Evolutionary conservation across 2,329 filamentous ascomycete genomes (phyloP).

Genomic region (Botrytis paeoniae): DNA sequence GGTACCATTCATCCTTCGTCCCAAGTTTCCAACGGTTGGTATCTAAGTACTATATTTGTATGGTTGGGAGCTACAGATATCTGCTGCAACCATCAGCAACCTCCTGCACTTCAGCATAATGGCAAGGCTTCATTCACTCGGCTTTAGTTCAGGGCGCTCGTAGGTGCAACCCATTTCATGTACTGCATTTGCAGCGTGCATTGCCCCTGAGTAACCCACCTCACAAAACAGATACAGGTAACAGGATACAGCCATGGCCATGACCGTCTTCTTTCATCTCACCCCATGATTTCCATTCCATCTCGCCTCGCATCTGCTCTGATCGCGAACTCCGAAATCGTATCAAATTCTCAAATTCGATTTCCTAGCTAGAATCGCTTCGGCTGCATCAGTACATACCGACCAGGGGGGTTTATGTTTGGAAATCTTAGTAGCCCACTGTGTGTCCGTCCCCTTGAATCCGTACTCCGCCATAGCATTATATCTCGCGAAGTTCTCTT

Average conservation of each 20-base stretch:
- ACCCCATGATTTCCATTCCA: background rate
- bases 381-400: constrained; percentile 4
- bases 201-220: constrained; percentile 13
- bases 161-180: constrained; percentile 10
- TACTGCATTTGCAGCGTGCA: constrained; percentile 15
- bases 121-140: constrained; percentile 14
- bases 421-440: constrained; percentile 3
- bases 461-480: background rate
- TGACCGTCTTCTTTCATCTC: background rate
- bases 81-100: constrained; percentile 11
- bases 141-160: constrained; percentile 2
- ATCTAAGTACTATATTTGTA: background rate
- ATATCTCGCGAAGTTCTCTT: background rate
- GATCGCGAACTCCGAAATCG: background rate
- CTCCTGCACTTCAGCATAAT: constrained; percentile 8
- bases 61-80: constrained; percentile 5
- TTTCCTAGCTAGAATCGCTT: background rate
- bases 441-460: constrained; percentile 1
- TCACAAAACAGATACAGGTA: background rate
- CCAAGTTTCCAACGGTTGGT: constrained; percentile 19
- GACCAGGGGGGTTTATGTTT: constrained; percentile 7
- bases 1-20: background rate
- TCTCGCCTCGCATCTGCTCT: constrained; percentile 5
- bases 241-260: constrained; percentile 9
- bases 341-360: background rate